phyloP scores from a whole-genome alignment of 228 moss, liverwort and hornwort genomes.

The Sphagnum fallax region DNA sequence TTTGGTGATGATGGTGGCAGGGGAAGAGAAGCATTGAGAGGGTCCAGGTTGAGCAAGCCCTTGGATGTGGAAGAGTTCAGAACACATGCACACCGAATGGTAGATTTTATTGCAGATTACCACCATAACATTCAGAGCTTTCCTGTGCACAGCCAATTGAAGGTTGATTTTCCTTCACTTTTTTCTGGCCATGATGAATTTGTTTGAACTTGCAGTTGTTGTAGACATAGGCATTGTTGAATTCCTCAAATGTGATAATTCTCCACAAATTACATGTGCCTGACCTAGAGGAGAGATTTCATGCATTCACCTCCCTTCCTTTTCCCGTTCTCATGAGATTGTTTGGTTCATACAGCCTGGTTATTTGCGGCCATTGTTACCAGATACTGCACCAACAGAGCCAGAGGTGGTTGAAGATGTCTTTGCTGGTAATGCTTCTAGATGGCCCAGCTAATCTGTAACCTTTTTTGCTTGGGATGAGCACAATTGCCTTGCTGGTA shows the following conservation, averaged over 20 bases:
- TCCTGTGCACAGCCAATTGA: slow-evolving; percentile 67
- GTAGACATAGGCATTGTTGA: not conserved
- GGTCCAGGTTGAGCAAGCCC: slow-evolving; percentile 29
- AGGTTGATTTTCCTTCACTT: slow-evolving; percentile 21
- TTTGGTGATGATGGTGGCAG: slow-evolving; percentile 2
- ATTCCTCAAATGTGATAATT: no score
- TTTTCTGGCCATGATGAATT: no score
- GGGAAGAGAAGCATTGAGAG: slow-evolving; percentile 18
- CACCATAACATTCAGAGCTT: slow-evolving; percentile 50
- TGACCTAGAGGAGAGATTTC: no score
- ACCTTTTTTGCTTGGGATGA: no score
- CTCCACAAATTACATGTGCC: no score
- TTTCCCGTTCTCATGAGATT: not conserved
- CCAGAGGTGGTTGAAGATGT: slow-evolving; percentile 59
- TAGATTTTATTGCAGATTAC: slow-evolving; percentile 85
- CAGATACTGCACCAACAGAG: slow-evolving; percentile 59
- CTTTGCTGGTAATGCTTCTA: slow-evolving; percentile 23
- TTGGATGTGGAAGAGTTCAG: slow-evolving; percentile 67
- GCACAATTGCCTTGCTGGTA: no score
- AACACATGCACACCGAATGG: slow-evolving; percentile 63
- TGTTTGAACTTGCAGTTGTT: not conserved
- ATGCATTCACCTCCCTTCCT: no score
- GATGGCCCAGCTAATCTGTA: no score
- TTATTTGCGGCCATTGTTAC: slow-evolving; percentile 57
- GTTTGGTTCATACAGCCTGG: slow-evolving; percentile 40